Percentiles rank a stretch among this genome's conserved stretches.
Conservation (phyloP, 2,329 filamentous ascomycete species). For the Sporothrix inflata region DNA sequence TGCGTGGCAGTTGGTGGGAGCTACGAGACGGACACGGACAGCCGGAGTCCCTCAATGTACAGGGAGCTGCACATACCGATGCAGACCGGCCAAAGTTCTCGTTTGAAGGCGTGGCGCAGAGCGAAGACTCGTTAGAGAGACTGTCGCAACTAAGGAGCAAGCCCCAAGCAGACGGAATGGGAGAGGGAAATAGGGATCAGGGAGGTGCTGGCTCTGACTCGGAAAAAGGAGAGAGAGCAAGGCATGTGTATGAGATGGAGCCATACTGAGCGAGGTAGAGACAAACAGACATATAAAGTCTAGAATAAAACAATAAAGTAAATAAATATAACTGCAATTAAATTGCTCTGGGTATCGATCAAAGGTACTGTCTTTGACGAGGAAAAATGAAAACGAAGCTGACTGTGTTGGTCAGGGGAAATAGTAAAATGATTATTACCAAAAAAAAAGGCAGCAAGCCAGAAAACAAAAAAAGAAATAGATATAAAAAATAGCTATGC, state of each 20-base stretch:
- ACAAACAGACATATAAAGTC: not conserved
- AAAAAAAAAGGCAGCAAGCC: not conserved
- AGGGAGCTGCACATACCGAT: too few relatives aligned
- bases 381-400: not conserved
- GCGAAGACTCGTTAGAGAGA: not conserved
- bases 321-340: not conserved
- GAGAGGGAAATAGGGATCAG: not conserved
- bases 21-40: not conserved
- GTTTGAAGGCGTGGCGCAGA: not conserved
- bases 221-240: not conserved
- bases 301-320: not conserved
- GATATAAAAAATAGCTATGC: not conserved
- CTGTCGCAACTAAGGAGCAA: not conserved
- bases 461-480: not conserved
- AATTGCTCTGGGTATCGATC: constrained; percentile 15
- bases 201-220: not conserved
- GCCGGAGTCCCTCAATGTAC: not conserved
- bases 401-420: not conserved
- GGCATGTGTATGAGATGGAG: constrained; percentile 1
- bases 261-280: not conserved
- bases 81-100: not conserved
- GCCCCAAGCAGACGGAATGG: not conserved
- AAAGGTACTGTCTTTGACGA: constrained; percentile 21
- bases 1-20: constrained; percentile 1
- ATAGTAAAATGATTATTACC: too few relatives aligned